Base-by-base conservation (phyloP, 352 stramenopile genomes). In the Pythium aphanidermatum region DNA sequence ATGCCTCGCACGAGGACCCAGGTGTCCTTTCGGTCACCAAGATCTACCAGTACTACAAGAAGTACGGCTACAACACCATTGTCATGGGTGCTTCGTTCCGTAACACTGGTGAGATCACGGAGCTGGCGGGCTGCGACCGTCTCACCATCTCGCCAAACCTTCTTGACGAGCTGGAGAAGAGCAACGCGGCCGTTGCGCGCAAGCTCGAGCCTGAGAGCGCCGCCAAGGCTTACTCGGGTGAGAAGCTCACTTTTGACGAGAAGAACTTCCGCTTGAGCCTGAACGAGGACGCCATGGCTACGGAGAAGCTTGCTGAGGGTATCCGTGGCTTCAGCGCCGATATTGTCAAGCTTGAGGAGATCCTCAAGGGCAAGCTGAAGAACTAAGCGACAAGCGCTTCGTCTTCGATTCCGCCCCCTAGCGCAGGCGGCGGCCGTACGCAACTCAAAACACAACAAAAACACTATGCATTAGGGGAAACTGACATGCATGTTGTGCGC, bases 1-100 rank as follows among this genome's bases (percentile, higher is more conserved):
- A 96, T 68, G 80, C 87, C 56, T 87, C 92, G 17, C 69, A 91
- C 57, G 94, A 98, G 52, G 97, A 99, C 82, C 94, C 95, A 20
- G 96, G 96, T 58, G 96, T 99, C n/a, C 54, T 98, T 39, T 90
- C 80, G 29, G 95, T 99, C 30, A 86, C 77, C 46, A 92, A 95
- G 65, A 99, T 99, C 70, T 99, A 98, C 72, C 81, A 95, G 49
- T 98, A 98, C 76, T 99, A 98, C 86, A 99, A 99, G 72, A 98
- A 98, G 77, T 96, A 86, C 74, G 85, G 73, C 49, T 95, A 97
- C 74, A 74, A 94, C 49, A 98, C 92, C 14, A 96, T 98, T 38
- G 91, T 98, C 46, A 98, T 98, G 93, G 92, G 90, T 46, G 84
- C 94, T 39, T 96, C 77, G 63, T 98, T 98, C 72, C 90, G 86